A percentile compares a stretch with the other conserved stretches of the same genome.
Evolutionary conservation across 1,139 yeast genomes (phyloP).

Genomic region (Pichia sp.): DNA sequence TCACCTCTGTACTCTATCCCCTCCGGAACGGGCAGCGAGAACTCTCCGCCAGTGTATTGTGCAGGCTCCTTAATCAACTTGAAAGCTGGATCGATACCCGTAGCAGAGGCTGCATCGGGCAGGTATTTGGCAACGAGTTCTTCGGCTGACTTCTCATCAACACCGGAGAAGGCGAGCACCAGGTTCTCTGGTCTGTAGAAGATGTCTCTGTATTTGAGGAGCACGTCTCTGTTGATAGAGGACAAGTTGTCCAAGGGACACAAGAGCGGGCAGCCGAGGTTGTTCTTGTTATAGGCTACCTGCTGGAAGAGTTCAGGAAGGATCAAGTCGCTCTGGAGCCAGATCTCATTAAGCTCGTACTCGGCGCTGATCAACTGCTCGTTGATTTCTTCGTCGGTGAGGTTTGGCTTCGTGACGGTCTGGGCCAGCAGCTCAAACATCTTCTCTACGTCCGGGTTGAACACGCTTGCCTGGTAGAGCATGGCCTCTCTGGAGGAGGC

Average conservation of each 20-base stretch:
- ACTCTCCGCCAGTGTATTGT: conserved; percentile 74
- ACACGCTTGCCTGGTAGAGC: conserved; percentile 92
- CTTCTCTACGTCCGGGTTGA: conserved; percentile 76
- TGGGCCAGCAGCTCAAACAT: conserved; percentile 82
- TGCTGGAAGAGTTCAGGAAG: conserved; percentile 85
- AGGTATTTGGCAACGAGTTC: conserved; percentile 59
- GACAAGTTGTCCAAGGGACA: conserved; percentile 73
- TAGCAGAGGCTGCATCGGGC: conserved; percentile 50
- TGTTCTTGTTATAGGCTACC: conserved; percentile 68
- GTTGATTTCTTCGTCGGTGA: conserved; percentile 65
- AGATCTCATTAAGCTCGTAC: conserved; percentile 79
- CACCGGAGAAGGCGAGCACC: conserved; percentile 87
- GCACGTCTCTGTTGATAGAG: conserved; percentile 47
- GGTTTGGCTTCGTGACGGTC: conserved; percentile 66
- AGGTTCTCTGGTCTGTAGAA: conserved; percentile 79
- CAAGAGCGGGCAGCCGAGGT: conserved; percentile 81
- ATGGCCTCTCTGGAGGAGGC: conserved; percentile 89
- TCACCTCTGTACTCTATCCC: conserved; percentile 63
- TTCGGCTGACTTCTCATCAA: conserved; percentile 66
- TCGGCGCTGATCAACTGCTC: conserved; percentile 73
- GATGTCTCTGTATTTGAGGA: conserved; percentile 59
- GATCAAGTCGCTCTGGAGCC: conserved; percentile 79
- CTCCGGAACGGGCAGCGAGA: conserved; percentile 67
- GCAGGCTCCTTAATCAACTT: conserved; percentile 45
- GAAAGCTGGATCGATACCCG: no score